phyloP scores from a whole-genome alignment of 192 early-diverging fungal genomes.

The Gamsiella multidivaricata region DNA sequence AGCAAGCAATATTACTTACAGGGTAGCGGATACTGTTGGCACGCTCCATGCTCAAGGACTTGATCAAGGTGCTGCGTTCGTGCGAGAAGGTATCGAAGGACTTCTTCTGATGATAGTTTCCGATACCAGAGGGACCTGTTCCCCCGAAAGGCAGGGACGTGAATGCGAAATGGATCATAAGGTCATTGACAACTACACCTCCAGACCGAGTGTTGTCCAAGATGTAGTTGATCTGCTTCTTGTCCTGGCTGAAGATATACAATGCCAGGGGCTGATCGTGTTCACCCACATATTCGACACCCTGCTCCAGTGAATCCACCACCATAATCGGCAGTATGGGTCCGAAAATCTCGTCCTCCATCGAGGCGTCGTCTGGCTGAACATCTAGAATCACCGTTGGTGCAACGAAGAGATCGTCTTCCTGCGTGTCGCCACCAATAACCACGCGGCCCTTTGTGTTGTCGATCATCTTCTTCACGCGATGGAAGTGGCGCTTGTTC shows the following conservation, averaged over 20 bases:
- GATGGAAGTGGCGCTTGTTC: conserved; percentile 69
- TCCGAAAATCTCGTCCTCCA: conserved; percentile 93
- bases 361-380: conserved; percentile 64
- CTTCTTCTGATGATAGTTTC: conserved; percentile 82
- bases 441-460: conserved; percentile 63
- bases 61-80: conserved; percentile 69
- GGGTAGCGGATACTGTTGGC: conserved; percentile 44
- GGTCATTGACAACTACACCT: conserved; percentile 82
- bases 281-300: conserved; percentile 69
- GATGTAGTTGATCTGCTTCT: conserved; percentile 65
- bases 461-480: conserved; percentile 65
- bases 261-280: conserved; percentile 83
- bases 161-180: conserved; percentile 70
- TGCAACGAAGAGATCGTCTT: conserved; percentile 76
- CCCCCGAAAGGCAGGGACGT: conserved; percentile 88
- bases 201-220: conserved; percentile 80
- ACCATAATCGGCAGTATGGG: conserved; percentile 87
- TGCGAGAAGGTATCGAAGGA: conserved; percentile 88
- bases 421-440: conserved; percentile 70
- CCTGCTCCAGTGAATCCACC: conserved; percentile 71
- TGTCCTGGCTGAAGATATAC: conserved; percentile 75
- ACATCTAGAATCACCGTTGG: conserved; percentile 87
- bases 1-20: too few relatives aligned
- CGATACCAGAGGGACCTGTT: conserved; percentile 86
- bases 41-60: conserved; percentile 52